Percentiles rank a stretch among this genome's conserved stretches.
phyloP scores from a whole-genome alignment of 1,139 yeast species.

The Suhomyces bolitotheri region DNA sequence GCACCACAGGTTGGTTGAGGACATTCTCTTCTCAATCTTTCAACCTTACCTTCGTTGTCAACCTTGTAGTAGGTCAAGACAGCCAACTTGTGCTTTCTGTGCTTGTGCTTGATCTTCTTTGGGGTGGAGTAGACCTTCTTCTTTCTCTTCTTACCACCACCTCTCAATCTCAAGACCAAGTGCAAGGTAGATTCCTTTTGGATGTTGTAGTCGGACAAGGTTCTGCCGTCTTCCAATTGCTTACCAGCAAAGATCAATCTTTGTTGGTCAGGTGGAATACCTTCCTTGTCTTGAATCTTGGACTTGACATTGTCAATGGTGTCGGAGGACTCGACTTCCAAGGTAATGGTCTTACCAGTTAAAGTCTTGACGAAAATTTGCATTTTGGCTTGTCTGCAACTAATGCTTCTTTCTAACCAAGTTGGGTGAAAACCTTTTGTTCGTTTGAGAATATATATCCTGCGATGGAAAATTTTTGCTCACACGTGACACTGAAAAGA shows the following conservation, averaged over 20 bases:
- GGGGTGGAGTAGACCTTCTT: conserved; percentile 99
- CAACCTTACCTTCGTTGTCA: conserved; percentile 97
- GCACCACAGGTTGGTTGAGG: conserved; percentile 94
- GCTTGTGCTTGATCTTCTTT: conserved; percentile 99
- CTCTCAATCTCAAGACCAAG: conserved; percentile 97
- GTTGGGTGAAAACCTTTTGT: conserved; percentile 10
- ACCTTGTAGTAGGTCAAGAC: conserved; percentile 99
- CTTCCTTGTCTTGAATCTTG: conserved; percentile 99
- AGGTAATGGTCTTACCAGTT: conserved; percentile 99
- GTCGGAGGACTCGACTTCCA: conserved; percentile 99
- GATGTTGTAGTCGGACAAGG: conserved; percentile 99
- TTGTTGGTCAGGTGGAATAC: conserved; percentile 99
- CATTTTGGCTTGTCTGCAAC: conserved; percentile 67
- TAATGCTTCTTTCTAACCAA: conserved; percentile 56
- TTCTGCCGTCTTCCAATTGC: conserved; percentile 99
- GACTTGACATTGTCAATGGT: conserved; percentile 99
- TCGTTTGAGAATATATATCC: not conserved
- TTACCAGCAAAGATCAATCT: conserved; percentile 99
- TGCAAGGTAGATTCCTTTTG: conserved; percentile 99
- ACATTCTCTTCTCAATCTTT: conserved; percentile 99
- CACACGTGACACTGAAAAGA: conserved; percentile 6
- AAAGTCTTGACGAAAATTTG: conserved; percentile 98
- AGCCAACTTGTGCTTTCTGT: conserved; percentile 98
- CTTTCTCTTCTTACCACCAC: conserved; percentile 99
- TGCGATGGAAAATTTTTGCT: conserved; percentile 1